Percentiles rank a stretch among this genome's conserved stretches.
phyloP scores from a whole-genome alignment of 768 basidiomycete species.

The Amanita inopinata region DNA sequence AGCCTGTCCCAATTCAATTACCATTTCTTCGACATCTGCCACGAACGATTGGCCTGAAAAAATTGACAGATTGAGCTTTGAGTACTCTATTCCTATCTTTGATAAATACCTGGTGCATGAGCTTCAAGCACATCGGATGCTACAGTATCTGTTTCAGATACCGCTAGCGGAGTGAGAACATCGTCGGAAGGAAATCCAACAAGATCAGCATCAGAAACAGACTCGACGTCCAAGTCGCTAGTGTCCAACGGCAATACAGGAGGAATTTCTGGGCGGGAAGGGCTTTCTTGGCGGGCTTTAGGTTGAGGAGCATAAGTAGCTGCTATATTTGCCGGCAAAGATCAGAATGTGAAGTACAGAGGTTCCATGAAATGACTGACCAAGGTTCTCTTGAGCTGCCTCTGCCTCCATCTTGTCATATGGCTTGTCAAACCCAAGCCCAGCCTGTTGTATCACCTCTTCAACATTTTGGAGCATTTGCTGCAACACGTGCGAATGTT shows the following conservation, averaged over 20 bases:
- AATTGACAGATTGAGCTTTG: neutral
- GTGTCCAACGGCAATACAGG: constrained; percentile 19
- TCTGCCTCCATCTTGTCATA: constrained; percentile 14
- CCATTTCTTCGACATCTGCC: neutral
- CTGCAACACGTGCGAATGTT: neutral
- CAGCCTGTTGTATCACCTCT: neutral
- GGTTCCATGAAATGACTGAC: too few species aligned
- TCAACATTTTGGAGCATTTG: neutral
- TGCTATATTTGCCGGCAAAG: too few species aligned
- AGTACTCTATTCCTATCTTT: too few species aligned
- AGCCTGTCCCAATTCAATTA: too few species aligned
- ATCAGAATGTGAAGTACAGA: too few species aligned
- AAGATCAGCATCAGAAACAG: neutral
- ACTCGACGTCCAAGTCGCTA: constrained; percentile 16
- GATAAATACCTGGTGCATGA: neutral
- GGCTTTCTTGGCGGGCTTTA: too few species aligned
- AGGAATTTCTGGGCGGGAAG: too few species aligned
- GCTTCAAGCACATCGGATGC: neutral
- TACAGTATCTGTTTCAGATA: neutral
- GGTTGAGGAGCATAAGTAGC: too few species aligned
- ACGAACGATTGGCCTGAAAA: too few species aligned
- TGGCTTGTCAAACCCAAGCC: neutral
- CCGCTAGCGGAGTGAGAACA: neutral
- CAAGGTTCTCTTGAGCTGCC: constrained; percentile 4
- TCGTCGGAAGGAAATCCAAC: neutral